These are phyloP conservation scores for Trypanosoma theileri DNA, from an alignment of 208 protist genomes.

Conservation along the genomic window DNA sequence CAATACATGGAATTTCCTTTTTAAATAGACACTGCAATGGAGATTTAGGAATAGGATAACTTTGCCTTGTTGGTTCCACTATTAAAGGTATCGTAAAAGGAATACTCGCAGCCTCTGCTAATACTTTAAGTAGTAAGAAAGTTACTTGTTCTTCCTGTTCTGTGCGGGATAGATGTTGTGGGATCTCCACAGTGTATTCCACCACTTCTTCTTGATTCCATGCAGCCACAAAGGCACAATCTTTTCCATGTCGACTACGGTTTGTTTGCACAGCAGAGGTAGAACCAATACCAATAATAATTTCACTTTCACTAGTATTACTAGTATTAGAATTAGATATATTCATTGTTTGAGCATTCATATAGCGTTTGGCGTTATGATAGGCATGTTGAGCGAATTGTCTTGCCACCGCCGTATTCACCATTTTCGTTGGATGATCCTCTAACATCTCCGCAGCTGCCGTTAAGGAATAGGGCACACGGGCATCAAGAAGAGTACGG, in stretches of 20 bases:
- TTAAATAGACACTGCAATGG: slow-evolving; percentile 19
- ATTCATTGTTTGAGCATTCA: too few species aligned
- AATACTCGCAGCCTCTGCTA: slow-evolving; percentile 25
- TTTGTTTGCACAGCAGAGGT: slow-evolving; percentile 48
- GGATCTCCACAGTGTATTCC: slow-evolving; percentile 37
- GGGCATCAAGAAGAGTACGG: slow-evolving; percentile 45
- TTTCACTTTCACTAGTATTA: background rate
- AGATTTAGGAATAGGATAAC: background rate
- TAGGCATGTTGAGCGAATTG: slow-evolving; percentile 71
- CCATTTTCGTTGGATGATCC: slow-evolving; percentile 37
- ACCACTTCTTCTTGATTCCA: slow-evolving; percentile 33
- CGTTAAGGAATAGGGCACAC: slow-evolving; percentile 41
- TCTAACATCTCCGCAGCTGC: slow-evolving; percentile 40
- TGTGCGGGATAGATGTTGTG: slow-evolving; percentile 25
- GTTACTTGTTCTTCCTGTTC: slow-evolving; percentile 59
- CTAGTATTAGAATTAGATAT: slow-evolving; percentile 9
- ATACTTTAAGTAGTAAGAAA: slow-evolving; percentile 47
- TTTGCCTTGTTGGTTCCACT: background rate
- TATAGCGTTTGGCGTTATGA: slow-evolving; percentile 12
- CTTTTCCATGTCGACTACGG: slow-evolving; percentile 34
- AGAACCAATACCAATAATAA: slow-evolving; percentile 58
- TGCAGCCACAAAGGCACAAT: slow-evolving; percentile 47
- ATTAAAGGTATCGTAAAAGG: slow-evolving; percentile 1
- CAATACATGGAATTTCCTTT: slow-evolving; percentile 22
- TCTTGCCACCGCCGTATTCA: slow-evolving; percentile 33